Conservation (phyloP, 2,329 filamentous ascomycete species). For the Colletotrichum theobromicola region DNA sequence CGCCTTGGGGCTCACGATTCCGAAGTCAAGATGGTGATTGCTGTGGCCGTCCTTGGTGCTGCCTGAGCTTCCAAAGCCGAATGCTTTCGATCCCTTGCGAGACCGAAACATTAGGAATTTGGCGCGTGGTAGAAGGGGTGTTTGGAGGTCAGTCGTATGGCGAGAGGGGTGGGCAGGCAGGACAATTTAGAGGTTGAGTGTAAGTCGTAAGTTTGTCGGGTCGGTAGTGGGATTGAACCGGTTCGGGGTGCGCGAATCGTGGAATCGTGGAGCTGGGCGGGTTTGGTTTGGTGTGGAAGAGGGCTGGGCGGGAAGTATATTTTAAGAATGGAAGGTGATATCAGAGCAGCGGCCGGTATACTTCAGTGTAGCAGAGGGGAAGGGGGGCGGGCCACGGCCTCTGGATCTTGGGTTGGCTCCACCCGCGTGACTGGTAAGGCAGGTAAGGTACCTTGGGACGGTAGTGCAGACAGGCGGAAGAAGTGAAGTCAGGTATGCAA, state of each 20-base stretch:
- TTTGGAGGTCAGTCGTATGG: not conserved
- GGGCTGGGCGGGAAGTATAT: slow-evolving; percentile 15
- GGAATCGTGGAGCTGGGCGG: not conserved
- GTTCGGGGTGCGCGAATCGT: slow-evolving; percentile 5
- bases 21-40: slow-evolving; percentile 19
- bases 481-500: not conserved
- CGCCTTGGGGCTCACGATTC: slow-evolving; percentile 19
- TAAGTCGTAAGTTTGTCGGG: not conserved
- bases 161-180: not conserved
- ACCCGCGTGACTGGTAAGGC: slow-evolving; percentile 12
- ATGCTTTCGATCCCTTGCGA: slow-evolving; percentile 19
- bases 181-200: not conserved
- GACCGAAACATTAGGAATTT: slow-evolving; percentile 20
- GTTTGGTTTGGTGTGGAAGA: not conserved
- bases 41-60: slow-evolving; percentile 13
- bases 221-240: not conserved
- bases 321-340: slow-evolving; percentile 7
- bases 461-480: not conserved
- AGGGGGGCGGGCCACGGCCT: not conserved
- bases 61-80: slow-evolving; percentile 20
- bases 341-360: slow-evolving; percentile 13
- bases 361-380: not conserved
- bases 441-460: no score
- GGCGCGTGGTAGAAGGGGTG: not conserved
- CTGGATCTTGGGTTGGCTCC: slow-evolving; percentile 14